These are phyloP conservation scores for Candida namnaoensis DNA, from an alignment of 805 yeast species.

Conservation along the genomic window DNA sequence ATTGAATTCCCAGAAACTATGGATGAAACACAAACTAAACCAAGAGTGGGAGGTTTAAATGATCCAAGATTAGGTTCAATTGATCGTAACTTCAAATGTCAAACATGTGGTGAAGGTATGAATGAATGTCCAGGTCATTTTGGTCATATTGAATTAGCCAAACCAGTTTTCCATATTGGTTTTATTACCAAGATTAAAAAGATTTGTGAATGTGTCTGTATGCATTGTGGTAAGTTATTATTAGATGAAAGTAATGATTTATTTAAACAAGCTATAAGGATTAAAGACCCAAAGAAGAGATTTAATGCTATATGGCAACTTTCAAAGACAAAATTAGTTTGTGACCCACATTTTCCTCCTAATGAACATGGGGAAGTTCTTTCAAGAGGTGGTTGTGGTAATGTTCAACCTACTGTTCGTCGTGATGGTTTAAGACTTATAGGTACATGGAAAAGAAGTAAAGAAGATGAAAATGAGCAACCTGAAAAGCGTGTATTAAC, in stretches of 20 bases:
- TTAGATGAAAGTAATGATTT: conserved; percentile 64
- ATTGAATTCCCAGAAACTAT: conserved; percentile 99
- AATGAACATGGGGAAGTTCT: conserved; percentile 44
- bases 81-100: conserved; percentile 96
- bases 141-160: conserved; percentile 97
- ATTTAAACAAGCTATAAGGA: conserved; percentile 81
- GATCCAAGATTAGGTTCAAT: conserved; percentile 97
- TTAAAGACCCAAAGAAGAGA: conserved; percentile 91
- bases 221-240: conserved; percentile 95
- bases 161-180: conserved; percentile 97
- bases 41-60: conserved; percentile 93
- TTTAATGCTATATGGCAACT: conserved; percentile 95
- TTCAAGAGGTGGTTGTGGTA: conserved; percentile 97
- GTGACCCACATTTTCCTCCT: conserved; percentile 78
- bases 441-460: conserved; percentile 97
- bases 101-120: conserved; percentile 99
- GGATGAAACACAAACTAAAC: conserved; percentile 93
- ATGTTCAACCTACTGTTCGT: conserved; percentile 90
- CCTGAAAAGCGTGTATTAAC: conserved; percentile 86
- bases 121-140: conserved; percentile 99
- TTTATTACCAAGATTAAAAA: conserved; percentile 90
- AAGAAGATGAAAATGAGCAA: conserved; percentile 74
- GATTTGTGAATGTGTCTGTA: conserved; percentile 93
- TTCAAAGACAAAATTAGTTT: conserved; percentile 87
- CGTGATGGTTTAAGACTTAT: conserved; percentile 92